Evolutionary conservation across 169 alveolate species (phyloP).

Genomic region (Besnoitia besnoiti): DNA sequence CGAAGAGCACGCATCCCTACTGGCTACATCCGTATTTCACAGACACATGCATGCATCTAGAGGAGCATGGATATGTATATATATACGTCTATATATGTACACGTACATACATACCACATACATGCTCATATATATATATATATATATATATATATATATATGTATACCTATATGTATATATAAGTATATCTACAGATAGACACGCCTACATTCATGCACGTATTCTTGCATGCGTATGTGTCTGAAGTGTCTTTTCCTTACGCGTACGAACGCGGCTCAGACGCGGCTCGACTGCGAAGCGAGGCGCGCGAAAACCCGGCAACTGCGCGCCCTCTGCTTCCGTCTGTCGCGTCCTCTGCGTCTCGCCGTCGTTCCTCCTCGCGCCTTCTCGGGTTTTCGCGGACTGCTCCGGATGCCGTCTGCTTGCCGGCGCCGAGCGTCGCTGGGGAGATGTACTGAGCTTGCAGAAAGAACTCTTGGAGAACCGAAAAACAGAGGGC

Average conservation of each 20-base stretch:
- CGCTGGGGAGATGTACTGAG: constrained; percentile 4
- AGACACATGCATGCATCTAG: neutral
- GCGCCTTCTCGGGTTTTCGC: neutral
- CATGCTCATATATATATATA: no score
- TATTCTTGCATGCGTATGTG: neutral
- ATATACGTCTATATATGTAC: no score
- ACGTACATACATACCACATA: neutral
- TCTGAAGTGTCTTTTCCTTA: no score
- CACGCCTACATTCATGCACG: neutral
- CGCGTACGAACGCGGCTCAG: no score
- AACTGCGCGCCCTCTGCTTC: neutral
- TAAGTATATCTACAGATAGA: no score
- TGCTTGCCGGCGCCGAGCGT: neutral
- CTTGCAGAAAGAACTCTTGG: constrained; percentile 16
- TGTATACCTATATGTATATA: no score
- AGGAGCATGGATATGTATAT: neutral
- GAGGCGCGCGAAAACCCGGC: no score
- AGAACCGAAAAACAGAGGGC: constrained; percentile 20
- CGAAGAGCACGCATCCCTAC: neutral
- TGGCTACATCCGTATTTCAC: neutral
- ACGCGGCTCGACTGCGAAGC: no score
- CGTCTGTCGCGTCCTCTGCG: neutral
- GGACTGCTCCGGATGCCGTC: neutral
- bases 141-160: no score
- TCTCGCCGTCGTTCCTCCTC: neutral